These are phyloP conservation scores for Maudiozyma turicensis DNA, from an alignment of 805 yeast species.

Conservation along the genomic window DNA sequence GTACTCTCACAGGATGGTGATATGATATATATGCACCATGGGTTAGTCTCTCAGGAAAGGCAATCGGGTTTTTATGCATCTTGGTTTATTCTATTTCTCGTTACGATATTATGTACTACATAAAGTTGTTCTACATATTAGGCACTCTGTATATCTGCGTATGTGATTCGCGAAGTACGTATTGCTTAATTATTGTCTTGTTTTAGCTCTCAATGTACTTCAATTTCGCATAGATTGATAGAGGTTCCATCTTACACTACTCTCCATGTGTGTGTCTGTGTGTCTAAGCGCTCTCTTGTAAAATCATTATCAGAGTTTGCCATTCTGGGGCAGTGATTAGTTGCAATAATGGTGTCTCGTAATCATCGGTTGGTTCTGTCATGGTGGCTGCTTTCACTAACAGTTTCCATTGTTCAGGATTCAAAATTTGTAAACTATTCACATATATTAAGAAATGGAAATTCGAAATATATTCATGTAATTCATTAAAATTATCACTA, in stretches of 20 bases:
- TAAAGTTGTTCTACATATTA: too few species aligned
- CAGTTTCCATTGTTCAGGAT: constrained; percentile 42
- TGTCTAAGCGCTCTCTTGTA: constrained; percentile 24
- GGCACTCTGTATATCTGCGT: too few species aligned
- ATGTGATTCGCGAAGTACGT: too few species aligned
- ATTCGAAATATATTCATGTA: constrained; percentile 43
- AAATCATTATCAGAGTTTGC: constrained; percentile 64
- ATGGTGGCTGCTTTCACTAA: constrained; percentile 40
- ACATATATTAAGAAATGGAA: constrained; percentile 68
- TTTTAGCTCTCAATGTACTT: too few species aligned
- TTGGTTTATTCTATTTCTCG: too few species aligned
- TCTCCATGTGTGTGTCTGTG: not conserved
- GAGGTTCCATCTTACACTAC: not conserved
- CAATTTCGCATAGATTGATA: too few species aligned
- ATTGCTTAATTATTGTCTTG: too few species aligned
- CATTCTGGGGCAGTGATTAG: constrained; percentile 51
- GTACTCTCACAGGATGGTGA: too few species aligned
- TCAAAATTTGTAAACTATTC: constrained; percentile 45
- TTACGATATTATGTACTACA: too few species aligned
- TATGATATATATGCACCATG: too few species aligned
- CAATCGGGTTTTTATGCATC: too few species aligned
- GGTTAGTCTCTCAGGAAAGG: too few species aligned
- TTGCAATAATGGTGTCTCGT: constrained; percentile 41
- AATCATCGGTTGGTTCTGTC: constrained; percentile 27
- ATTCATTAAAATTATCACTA: constrained; percentile 23